Evolutionary conservation across 176 grass and related monocot species (phyloP).

Genomic region (Phragmites australis): DNA sequence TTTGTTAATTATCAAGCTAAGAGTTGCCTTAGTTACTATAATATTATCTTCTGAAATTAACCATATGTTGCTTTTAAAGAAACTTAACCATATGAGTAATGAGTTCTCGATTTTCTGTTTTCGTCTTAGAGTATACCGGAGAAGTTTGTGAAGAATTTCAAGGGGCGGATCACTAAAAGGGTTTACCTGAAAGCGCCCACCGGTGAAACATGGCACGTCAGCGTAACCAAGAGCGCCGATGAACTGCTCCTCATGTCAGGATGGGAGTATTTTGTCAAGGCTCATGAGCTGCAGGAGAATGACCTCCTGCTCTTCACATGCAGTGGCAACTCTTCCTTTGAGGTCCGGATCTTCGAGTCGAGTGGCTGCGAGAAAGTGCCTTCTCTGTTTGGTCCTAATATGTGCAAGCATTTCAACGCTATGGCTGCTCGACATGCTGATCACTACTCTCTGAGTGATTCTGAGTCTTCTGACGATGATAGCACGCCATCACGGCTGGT

Average conservation of each 20-base stretch:
- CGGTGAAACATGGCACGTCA: slow-evolving; percentile 41
- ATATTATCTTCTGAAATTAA: background rate
- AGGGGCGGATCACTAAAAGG: slow-evolving; percentile 8
- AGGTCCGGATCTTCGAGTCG: slow-evolving; percentile 47
- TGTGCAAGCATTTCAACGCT: background rate
- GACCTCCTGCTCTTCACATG: slow-evolving; percentile 56
- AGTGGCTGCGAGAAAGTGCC: slow-evolving; percentile 52
- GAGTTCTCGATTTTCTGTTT: background rate
- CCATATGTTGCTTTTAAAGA: too few species aligned
- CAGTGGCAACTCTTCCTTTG: slow-evolving; percentile 40
- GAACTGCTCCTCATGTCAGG: slow-evolving; percentile 35
- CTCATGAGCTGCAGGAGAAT: slow-evolving; percentile 42
- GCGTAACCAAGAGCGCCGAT: background rate
- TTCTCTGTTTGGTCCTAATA: background rate
- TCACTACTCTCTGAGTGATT: background rate
- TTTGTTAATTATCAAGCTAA: background rate
- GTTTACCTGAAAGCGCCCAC: slow-evolving; percentile 40
- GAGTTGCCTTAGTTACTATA: background rate
- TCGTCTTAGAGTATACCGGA: slow-evolving; percentile 39
- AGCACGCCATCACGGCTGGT: background rate
- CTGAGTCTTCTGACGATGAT: background rate
- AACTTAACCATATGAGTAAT: background rate
- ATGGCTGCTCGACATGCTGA: background rate
- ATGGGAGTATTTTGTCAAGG: slow-evolving; percentile 56
- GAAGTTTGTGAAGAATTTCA: slow-evolving; percentile 44